Conservation (phyloP, 2,329 filamentous ascomycete species). For the Aspergillus bombycis region DNA sequence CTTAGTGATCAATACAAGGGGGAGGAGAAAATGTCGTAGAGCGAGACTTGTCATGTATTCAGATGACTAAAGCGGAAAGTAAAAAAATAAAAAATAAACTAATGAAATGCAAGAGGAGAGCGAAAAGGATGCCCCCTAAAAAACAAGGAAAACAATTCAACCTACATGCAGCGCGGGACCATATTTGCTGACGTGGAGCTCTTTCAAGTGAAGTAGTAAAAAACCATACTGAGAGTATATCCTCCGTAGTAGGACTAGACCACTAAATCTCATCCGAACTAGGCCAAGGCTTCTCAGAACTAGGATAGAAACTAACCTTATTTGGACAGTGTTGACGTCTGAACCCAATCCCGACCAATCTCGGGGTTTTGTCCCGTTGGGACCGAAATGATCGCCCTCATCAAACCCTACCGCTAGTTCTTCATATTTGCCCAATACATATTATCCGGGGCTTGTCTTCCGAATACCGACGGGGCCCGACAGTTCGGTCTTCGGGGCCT, state of each 20-base stretch:
- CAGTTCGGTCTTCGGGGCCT: background rate
- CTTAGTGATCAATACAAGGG: background rate
- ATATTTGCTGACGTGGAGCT: background rate
- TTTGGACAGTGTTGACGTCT: slow-evolving; percentile 17
- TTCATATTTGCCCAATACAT: background rate
- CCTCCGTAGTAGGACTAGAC: no score
- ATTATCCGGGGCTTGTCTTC: background rate
- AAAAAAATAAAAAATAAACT: background rate
- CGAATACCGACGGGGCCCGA: background rate
- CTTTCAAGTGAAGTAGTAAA: background rate
- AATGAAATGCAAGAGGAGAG: background rate
- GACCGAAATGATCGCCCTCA: slow-evolving; percentile 24
- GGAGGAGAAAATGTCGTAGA: background rate
- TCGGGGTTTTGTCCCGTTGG: slow-evolving; percentile 12
- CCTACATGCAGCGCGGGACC: background rate
- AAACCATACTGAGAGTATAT: background rate
- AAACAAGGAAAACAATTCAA: background rate
- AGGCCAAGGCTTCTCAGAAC: background rate
- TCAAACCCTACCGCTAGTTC: slow-evolving; percentile 13
- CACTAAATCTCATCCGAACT: background rate
- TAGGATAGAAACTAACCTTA: slow-evolving; percentile 7
- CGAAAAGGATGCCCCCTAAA: no score
- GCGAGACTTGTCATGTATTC: no score
- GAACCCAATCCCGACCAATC: slow-evolving; percentile 12
- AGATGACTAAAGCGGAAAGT: background rate